Conservation (phyloP, 768 basidiomycete species). For the Neoboletus magnificus region DNA sequence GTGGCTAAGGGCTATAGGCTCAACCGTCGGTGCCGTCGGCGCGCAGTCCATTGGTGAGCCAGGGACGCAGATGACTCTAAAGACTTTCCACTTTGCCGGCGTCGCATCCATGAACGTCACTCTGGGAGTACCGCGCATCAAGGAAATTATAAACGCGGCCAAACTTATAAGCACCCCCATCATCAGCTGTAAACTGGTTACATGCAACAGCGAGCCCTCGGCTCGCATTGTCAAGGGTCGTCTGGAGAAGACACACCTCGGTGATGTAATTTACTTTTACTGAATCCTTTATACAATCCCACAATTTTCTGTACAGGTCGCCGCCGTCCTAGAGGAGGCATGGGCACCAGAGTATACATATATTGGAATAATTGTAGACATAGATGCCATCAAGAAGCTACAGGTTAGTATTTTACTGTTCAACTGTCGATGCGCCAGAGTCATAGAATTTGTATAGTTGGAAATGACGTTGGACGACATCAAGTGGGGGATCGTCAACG, state of each 20-base stretch:
- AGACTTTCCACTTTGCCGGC: conserved; percentile 99
- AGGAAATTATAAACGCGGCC: conserved; percentile 99
- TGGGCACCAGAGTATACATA: conserved; percentile 94
- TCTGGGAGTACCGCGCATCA: conserved; percentile 98
- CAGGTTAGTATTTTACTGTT: conserved; percentile 49
- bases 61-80: conserved; percentile 98
- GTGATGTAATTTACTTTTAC: conserved; percentile 61
- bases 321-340: conserved; percentile 90
- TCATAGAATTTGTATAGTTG: conserved; percentile 46
- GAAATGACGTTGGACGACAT: conserved; percentile 92
- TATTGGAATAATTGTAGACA: conserved; percentile 89
- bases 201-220: conserved; percentile 82
- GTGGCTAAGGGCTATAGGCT: conserved; percentile 48
- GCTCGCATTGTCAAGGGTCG: conserved; percentile 97
- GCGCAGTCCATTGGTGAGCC: conserved; percentile 99
- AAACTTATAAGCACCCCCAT: conserved; percentile 96
- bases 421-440: background rate
- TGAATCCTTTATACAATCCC: background rate
- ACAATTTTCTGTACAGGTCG: conserved; percentile 53
- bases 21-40: conserved; percentile 97
- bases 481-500: conserved; percentile 83
- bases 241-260: conserved; percentile 89
- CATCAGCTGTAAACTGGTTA: conserved; percentile 93
- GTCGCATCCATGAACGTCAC: conserved; percentile 99
- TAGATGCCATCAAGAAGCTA: conserved; percentile 80